Evolutionary conservation across 2,329 filamentous ascomycete species (phyloP), one percentile per base, ranked within the genome.

Genomic region (Chaetomiaceae sp.): DNA sequence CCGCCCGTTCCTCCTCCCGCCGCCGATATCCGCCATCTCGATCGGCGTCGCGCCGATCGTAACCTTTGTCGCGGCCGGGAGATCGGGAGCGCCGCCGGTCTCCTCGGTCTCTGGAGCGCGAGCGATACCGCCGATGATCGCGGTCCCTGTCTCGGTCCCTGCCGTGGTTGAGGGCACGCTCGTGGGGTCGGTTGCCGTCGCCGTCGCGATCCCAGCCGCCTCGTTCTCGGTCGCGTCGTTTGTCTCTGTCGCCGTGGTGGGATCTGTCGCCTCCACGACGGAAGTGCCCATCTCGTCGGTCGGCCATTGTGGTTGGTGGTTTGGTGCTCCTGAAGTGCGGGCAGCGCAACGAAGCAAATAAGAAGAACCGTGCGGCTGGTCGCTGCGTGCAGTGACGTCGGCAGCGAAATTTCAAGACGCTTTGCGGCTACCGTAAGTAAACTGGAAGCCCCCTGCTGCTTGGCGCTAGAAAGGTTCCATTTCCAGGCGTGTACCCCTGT

Each of bases 121-220:
- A 50, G 3, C 48, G 48, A 30, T 46, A 52, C 15, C 51, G 50
- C 11, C 52, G 47, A 4, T 48, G 45, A 22, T 45, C 45, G 6
- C 46, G 30, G n/a, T 42, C 45, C 22, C 49, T 38, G 12, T 61
- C 60, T 32, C 64, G 57, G 34, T 61, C 58, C 26, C 53, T 50
- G 36, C 56, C 51, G 9, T 15, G 58, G 44, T 48, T 46, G 35
- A 43, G 51, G 17, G 19, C 35, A 15, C 39, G 14, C 22, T 34
- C 34, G 15, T 40, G 37, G 14, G 42, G 33, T 22, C 43, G 33
- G 40, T 42, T 22, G 17, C 29, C 26, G 26, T 44, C 42, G 32
- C 42, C 41, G 30, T 47, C 48, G 34, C 48, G 45, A 20, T 45
- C 45, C 32, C 42, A 11, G 12, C 36, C 39, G 6, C 47, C 29